Base-by-base conservation (phyloP, 1,284 basidiomycete genomes). In the Austroboletus rostrupii region DNA sequence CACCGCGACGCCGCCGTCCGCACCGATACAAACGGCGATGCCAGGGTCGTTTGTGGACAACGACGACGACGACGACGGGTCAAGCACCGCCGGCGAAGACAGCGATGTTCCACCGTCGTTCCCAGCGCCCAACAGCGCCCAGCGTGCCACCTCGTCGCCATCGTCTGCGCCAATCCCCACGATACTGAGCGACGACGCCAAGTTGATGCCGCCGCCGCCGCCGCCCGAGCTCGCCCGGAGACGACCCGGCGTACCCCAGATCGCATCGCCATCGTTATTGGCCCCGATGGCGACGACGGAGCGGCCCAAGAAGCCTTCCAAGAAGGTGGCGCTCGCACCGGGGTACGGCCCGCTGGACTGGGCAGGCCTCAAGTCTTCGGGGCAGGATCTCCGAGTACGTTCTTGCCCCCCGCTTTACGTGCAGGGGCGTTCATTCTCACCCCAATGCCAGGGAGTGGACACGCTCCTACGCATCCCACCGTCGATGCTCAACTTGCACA, bases 341-440 rank as follows among this genome's bases (percentile, higher is more conserved):
- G 97, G 97, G 3, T 91, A 88, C 70, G 90, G 91, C 57, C 85
- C 94, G 19, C 70, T 99, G 19, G 97, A 99, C 70, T 99, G 97
- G 97, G 95, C 94, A 1, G 83, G 80, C 45, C 70, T 97, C 52
- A 92, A 92, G 64, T 72, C 80, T 5, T 91, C 87, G 8, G 90
- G 92, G 6, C 68, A 74, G 53, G 83, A 97, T 74, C 69, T 96
- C 19, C 71, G 90, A 51, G 92, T 92, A 57, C 29, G 49, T 53
- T 38, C 11, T n/a, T 37, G n/a, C n/a, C 14, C 35, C 16, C 35
- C 35, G 3, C 32, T 14, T 33, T 4, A 16, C 12, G 32, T 7
- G 16, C 16, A 16, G 13, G 12, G 6, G 8, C 14, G 8, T 17
- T 17, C n/a, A n/a, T n/a, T 35, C n/a, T 43, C 41, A 56, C 52